Evolutionary conservation across 2,329 filamentous ascomycete species (phyloP).

Genomic region (Ceratocystis huliohia): DNA sequence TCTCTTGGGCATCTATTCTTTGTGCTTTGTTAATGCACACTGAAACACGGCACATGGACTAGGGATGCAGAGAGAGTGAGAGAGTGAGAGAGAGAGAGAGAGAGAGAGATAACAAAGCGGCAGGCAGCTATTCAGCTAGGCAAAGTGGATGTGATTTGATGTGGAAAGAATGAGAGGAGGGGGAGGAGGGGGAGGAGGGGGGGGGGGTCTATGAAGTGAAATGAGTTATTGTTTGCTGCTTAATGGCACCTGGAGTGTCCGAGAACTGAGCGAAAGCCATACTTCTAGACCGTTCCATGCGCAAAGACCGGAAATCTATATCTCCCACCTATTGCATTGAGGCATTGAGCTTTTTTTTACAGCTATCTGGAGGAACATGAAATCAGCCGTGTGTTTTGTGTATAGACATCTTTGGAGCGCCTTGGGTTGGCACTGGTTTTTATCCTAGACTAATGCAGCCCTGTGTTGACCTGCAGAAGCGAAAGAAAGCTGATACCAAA

Average conservation of each 20-base stretch:
- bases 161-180: neutral
- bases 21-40: conserved; percentile 5
- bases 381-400: neutral
- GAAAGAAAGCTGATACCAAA: neutral
- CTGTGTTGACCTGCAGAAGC: conserved; percentile 7
- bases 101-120: neutral
- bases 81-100: neutral
- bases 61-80: neutral
- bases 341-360: neutral
- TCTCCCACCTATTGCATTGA: neutral
- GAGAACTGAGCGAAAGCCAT: neutral
- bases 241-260: neutral
- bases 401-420: neutral
- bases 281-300: neutral
- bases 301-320: neutral
- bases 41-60: conserved; percentile 3
- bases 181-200: neutral
- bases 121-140: neutral
- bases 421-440: neutral
- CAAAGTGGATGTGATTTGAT: neutral
- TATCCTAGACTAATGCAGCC: conserved; percentile 8
- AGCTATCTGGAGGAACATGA: neutral
- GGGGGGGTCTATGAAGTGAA: neutral
- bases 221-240: neutral
- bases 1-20: conserved; percentile 7